Conservation (phyloP, 129 eudicot genomes). For the Arctium lappa region DNA sequence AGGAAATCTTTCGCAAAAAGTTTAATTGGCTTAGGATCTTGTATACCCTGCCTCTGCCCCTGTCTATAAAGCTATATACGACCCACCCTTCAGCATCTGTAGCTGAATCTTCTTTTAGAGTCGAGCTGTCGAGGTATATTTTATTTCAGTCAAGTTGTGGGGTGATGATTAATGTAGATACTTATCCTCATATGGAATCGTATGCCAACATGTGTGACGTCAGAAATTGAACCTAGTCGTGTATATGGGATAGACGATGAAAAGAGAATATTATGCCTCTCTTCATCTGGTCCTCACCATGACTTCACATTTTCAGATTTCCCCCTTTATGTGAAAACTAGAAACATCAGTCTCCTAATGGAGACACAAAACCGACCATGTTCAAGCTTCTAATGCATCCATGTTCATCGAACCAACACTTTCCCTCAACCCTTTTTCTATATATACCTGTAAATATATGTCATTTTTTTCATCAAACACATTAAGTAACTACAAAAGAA, state of each 20-base stretch:
- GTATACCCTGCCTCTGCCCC: not conserved
- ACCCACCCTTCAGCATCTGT: not conserved
- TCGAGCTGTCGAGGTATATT: too few relatives aligned
- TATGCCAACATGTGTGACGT: not conserved
- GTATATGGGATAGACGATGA: not conserved
- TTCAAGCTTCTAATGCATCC: conserved; percentile 11
- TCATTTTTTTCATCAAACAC: not conserved
- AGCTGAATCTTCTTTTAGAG: not conserved
- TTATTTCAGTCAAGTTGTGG: not conserved
- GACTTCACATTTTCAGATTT: not conserved
- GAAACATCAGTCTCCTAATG: not conserved
- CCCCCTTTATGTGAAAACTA: not conserved
- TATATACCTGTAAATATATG: not conserved
- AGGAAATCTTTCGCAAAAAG: not conserved
- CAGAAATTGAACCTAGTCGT: not conserved
- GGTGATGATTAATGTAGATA: not conserved
- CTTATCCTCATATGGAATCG: not conserved
- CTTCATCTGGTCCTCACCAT: conserved; percentile 9
- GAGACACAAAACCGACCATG: conserved; percentile 18
- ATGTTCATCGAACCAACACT: not conserved
- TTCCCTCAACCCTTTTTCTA: not conserved
- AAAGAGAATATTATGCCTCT: not conserved
- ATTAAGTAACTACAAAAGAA: not conserved
- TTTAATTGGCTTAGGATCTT: not conserved
- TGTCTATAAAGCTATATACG: not conserved